Conservation (phyloP, 495 filamentous ascomycete genomes). For the Eremomyces bilateralis region DNA sequence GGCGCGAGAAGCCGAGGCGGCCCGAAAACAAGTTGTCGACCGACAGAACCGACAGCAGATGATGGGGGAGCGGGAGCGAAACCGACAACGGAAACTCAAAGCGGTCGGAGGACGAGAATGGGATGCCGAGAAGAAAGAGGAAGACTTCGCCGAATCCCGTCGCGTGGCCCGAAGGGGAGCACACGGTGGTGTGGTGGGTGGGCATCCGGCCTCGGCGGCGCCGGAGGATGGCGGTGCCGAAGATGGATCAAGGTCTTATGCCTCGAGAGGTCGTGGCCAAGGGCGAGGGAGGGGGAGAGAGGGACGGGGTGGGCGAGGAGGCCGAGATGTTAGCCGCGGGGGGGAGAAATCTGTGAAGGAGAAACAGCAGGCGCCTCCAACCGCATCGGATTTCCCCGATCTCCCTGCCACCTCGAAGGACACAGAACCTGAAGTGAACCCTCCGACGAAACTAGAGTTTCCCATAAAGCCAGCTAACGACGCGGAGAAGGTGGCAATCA, state of each 20-base stretch:
- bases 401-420: constrained; percentile 6
- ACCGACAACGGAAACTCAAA: constrained; percentile 45
- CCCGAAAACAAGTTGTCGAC: constrained; percentile 31
- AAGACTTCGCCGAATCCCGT: constrained; percentile 18
- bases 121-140: constrained; percentile 51
- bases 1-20: constrained; percentile 36
- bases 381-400: constrained; percentile 13
- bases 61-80: constrained; percentile 51
- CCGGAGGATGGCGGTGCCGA: constrained; percentile 4
- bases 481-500: background rate
- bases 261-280: constrained; percentile 2
- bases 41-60: constrained; percentile 32
- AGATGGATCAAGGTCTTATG: background rate
- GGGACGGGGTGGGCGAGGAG: constrained; percentile 3
- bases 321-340: constrained; percentile 3
- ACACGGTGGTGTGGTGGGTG: constrained; percentile 30
- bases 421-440: constrained; percentile 1
- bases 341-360: constrained; percentile 1
- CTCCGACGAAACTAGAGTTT: constrained; percentile 7
- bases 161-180: constrained; percentile 31
- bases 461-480: constrained; percentile 6
- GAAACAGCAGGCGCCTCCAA: constrained; percentile 7
- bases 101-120: constrained; percentile 47
- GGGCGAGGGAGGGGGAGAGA: constrained; percentile 5
- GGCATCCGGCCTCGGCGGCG: background rate